Conservation (phyloP, 2,329 filamentous ascomycete genomes). For the Fusarium cicatricum region DNA sequence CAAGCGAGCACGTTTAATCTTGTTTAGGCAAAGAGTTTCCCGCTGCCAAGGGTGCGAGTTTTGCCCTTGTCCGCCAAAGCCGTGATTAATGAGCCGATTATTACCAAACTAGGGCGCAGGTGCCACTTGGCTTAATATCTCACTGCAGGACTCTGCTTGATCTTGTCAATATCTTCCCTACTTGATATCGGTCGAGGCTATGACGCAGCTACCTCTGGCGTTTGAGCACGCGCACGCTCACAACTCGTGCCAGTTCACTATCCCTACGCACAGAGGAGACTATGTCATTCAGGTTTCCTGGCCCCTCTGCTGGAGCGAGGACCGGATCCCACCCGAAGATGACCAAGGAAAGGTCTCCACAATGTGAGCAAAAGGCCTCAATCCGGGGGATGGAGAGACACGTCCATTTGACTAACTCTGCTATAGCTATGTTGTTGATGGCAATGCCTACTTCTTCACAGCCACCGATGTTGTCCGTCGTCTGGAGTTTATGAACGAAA, state of each 20-base stretch:
- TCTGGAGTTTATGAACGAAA: conserved; percentile 36
- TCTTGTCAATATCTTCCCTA: background rate
- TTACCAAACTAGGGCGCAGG: background rate
- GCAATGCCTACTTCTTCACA: conserved; percentile 47
- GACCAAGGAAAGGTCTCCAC: conserved; percentile 31
- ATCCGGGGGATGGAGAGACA: no score
- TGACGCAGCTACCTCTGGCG: conserved; percentile 8
- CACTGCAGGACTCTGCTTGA: background rate
- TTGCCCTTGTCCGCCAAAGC: background rate
- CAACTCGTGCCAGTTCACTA: conserved; percentile 32
- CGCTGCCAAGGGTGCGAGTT: no score
- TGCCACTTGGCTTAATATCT: background rate
- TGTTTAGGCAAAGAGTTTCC: background rate
- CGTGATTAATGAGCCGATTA: background rate
- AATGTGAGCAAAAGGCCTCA: conserved; percentile 38
- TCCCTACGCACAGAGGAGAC: conserved; percentile 32
- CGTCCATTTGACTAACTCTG: background rate
- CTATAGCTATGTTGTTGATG: conserved; percentile 46
- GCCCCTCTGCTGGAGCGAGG: conserved; percentile 40
- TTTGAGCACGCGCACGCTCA: conserved; percentile 15
- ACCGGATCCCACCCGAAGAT: conserved; percentile 25
- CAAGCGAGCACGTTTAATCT: background rate
- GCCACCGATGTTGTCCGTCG: conserved; percentile 42
- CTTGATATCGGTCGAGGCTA: background rate
- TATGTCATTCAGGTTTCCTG: conserved; percentile 43